A percentile compares a stretch with the other conserved stretches of the same genome.
phyloP scores from a whole-genome alignment of 306 rosid species.

The Gillenia trifoliata region DNA sequence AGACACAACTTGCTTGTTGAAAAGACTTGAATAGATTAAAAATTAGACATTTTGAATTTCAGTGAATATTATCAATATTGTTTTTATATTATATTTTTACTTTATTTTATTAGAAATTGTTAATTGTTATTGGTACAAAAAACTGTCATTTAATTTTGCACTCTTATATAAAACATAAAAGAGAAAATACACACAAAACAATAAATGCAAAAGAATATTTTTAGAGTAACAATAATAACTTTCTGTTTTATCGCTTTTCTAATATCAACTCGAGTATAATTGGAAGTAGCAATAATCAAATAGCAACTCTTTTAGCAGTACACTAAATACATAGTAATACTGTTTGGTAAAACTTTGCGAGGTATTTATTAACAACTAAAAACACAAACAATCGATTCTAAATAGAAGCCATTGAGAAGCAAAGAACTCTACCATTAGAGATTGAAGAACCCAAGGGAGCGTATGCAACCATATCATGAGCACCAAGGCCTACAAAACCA shows the following conservation, averaged over 20 bases:
- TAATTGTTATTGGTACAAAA: too few species aligned
- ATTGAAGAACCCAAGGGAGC: slow-evolving; percentile 44
- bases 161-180: too few species aligned
- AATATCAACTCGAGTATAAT: not conserved
- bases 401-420: not conserved
- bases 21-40: not conserved
- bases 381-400: not conserved
- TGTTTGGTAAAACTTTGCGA: not conserved
- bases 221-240: too few species aligned
- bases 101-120: not conserved
- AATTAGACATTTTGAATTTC: too few species aligned
- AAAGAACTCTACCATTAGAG: slow-evolving; percentile 36
- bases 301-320: not conserved
- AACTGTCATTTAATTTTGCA: too few species aligned
- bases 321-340: not conserved
- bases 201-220: too few species aligned
- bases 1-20: not conserved
- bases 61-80: too few species aligned
- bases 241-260: too few species aligned
- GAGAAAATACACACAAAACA: too few species aligned
- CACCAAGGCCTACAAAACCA: slow-evolving; percentile 15
- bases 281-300: not conserved
- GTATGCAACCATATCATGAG: slow-evolving; percentile 21
- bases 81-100: too few species aligned
- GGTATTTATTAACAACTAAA: not conserved